Conservation (phyloP, 108 stramenopile genomes). For the Halocafeteria seosinensis region DNA sequence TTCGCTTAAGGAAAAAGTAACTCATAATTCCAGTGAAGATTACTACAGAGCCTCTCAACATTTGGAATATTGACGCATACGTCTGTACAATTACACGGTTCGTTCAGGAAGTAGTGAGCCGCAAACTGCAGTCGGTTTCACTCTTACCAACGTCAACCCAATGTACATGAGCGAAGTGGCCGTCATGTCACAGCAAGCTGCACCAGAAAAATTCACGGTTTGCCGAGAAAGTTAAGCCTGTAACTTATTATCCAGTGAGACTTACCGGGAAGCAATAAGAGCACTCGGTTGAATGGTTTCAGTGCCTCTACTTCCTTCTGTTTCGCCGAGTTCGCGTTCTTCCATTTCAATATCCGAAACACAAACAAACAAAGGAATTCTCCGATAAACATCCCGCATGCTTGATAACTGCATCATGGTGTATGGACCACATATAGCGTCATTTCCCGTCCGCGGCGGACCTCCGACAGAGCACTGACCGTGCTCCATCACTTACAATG, state of each 20-base stretch:
- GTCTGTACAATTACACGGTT: too few relatives aligned
- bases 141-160: not conserved
- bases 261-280: not conserved
- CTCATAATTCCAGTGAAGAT: not conserved
- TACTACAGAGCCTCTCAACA: constrained; percentile 1
- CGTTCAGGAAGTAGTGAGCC: too few relatives aligned
- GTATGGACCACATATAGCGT: not conserved
- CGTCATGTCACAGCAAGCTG: not conserved
- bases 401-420: not conserved
- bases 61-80: not conserved
- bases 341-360: not conserved
- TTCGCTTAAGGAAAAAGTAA: not conserved
- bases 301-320: not conserved
- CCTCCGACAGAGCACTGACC: not conserved
- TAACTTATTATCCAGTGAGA: not conserved
- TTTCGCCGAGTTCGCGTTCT: too few relatives aligned
- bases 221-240: not conserved
- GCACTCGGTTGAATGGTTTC: constrained; percentile 2
- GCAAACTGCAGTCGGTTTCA: too few relatives aligned
- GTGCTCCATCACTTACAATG: not conserved
- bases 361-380: not conserved
- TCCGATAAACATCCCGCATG: not conserved
- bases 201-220: not conserved
- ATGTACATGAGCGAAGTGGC: constrained; percentile 3
- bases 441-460: too few relatives aligned